Base-by-base conservation (phyloP, 768 basidiomycete genomes). In the Strobilomyces confusus region DNA sequence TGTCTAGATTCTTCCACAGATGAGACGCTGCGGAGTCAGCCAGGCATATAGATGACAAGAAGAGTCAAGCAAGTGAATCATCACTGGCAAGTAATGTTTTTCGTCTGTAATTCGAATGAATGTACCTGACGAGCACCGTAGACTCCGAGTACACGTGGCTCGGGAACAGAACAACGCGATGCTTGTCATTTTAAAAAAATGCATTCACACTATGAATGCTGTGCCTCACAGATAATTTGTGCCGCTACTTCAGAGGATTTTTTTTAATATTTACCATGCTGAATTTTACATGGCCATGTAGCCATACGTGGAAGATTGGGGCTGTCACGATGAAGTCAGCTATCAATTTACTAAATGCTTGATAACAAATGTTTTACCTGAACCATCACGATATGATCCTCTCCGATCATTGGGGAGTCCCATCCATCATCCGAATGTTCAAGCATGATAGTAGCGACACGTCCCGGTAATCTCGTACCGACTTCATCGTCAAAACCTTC, bases 371-470 rank as follows among this genome's bases (percentile, higher is more conserved):
- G 11, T 30, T 62, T 50, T 51, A 72, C 72, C 54, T 69, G 63
- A 34, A 73, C 67, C 51, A 70, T 58, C 2, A 74, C 42, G 22
- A 74, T 60, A 19, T 66, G 64, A 46, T 74, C 63, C 52, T 74
- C 73, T 5, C 69, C 63, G 13, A 74, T 60, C 73, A 74, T 73
- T 23, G 60, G 61, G 34, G 68, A 63, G 5, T 63, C 63, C 67
- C 69, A 71, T 11, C 58, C 60, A 8, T 57, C 37, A 9, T 58
- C 54, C 26, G 36, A 49, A 26, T 43, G 41, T 5, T 52, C 26
- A 40, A 68, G 60, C 4, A 47, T 33, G 42, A 68, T 3, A 37
- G 23, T 48, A 26, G 48, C 50, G 17, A 65, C 69, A 50, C 60
- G 65, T 19, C 68, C 67, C n/a, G 69, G 71, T 14, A 69, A 52